Evolutionary conservation across 768 basidiomycete species (phyloP).

Genomic region (Pisolithus tinctorius): DNA sequence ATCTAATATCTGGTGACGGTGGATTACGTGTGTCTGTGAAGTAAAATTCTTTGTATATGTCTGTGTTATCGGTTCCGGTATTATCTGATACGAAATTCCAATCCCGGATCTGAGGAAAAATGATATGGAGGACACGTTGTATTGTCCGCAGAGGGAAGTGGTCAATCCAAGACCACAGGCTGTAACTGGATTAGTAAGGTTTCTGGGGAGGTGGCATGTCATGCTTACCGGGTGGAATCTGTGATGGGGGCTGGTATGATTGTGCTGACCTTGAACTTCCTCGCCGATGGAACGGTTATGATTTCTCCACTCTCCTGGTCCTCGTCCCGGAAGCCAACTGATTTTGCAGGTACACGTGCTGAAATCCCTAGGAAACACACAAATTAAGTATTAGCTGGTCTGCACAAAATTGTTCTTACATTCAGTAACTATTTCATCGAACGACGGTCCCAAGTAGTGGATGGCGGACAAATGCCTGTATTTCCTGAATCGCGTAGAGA

Average conservation of each 20-base stretch:
- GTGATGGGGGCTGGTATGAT: conserved; percentile 24
- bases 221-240: conserved; percentile 24
- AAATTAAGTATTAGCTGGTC: neutral
- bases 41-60: conserved; percentile 39
- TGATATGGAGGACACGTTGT: conserved; percentile 36
- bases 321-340: conserved; percentile 21
- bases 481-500: conserved; percentile 27
- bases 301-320: conserved; percentile 23
- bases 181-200: conserved; percentile 5
- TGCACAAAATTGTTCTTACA: conserved; percentile 12
- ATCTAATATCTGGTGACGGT: conserved; percentile 21
- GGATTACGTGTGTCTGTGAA: conserved; percentile 29
- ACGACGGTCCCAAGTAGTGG: conserved; percentile 17
- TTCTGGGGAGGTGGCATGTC: neutral
- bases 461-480: conserved; percentile 27
- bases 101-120: conserved; percentile 34
- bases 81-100: conserved; percentile 38
- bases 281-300: conserved; percentile 27
- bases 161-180: conserved; percentile 27
- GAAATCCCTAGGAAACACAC: conserved; percentile 18
- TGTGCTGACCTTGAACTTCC: conserved; percentile 20
- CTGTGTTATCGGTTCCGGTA: conserved; percentile 29
- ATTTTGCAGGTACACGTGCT: conserved; percentile 22
- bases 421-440: conserved; percentile 23
- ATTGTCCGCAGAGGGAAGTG: conserved; percentile 28